Evolutionary conservation across 257 asterid genomes (phyloP).

Genomic region (Handroanthus guayacan): DNA sequence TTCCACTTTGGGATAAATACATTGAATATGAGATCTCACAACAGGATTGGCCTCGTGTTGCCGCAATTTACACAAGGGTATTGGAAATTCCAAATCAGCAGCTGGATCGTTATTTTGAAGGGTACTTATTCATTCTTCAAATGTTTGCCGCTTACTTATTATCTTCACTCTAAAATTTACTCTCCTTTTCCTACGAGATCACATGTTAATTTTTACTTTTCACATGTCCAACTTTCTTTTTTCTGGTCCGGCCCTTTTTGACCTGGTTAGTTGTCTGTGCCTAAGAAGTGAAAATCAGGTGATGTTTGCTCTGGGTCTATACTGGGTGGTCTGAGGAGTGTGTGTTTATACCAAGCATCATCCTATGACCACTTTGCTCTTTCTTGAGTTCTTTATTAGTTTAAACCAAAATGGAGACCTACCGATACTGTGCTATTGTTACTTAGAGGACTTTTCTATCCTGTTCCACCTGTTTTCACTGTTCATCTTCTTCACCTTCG

Average conservation of each 20-base stretch:
- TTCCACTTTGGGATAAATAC: conserved; percentile 97
- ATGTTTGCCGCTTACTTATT: not conserved
- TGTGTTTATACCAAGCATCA: not conserved
- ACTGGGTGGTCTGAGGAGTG: not conserved
- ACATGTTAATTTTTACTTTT: not conserved
- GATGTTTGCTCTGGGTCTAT: not conserved
- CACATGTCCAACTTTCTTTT: conserved; percentile 8
- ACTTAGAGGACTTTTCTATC: not conserved
- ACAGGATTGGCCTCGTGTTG: conserved; percentile 87
- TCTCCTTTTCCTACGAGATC: not conserved
- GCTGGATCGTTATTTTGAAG: conserved; percentile 95
- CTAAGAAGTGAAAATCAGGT: conserved; percentile 10
- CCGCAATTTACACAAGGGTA: conserved; percentile 81
- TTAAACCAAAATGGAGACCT: not conserved
- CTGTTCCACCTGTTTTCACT: conserved; percentile 5
- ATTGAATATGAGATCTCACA: conserved; percentile 88
- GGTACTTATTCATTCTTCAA: conserved; percentile 54
- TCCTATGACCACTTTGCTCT: not conserved
- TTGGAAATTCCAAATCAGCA: conserved; percentile 92
- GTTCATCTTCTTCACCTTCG: conserved; percentile 11
- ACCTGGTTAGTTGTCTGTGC: conserved; percentile 4
- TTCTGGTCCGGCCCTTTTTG: not conserved
- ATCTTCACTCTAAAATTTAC: not conserved
- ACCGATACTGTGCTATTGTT: not conserved
- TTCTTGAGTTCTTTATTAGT: conserved; percentile 22